These are phyloP conservation scores for Mycena crocata DNA, from an alignment of 768 basidiomycete genomes.

Conservation along the genomic window DNA sequence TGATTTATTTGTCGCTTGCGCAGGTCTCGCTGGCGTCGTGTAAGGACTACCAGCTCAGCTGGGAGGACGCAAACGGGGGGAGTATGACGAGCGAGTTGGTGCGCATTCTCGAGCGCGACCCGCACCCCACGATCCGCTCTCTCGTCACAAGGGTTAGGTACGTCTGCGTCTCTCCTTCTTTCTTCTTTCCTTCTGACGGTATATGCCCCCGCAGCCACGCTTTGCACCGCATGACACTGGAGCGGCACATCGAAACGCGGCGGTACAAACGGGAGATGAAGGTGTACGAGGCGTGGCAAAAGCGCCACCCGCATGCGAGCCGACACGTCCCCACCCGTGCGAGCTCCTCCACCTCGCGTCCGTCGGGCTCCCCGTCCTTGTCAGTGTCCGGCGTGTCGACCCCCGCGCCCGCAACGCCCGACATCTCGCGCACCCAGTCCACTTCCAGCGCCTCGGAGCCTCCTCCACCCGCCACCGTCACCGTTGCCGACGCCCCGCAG, in stretches of 20 bases:
- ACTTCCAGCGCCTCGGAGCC: not conserved
- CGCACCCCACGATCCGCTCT: conserved; percentile 27
- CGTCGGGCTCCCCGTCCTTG: too few relatives aligned
- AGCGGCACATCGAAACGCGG: conserved; percentile 22
- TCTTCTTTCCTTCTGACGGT: not conserved
- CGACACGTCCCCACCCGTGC: not conserved
- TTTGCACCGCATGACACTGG: conserved; percentile 24
- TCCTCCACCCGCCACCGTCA: too few relatives aligned
- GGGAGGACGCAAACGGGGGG: conserved; percentile 26
- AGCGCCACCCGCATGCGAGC: not conserved
- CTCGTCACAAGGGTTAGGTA: conserved; percentile 20
- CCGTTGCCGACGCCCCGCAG: too few relatives aligned
- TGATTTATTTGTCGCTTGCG: not conserved
- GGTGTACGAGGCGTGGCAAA: not conserved
- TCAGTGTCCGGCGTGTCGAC: conserved; percentile 8
- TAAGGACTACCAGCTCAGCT: conserved; percentile 29
- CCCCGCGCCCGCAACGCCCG: not conserved
- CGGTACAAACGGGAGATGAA: conserved; percentile 26
- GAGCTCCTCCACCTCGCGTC: not conserved
- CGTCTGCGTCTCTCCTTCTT: not conserved
- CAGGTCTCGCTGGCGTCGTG: conserved; percentile 32
- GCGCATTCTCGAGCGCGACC: conserved; percentile 26
- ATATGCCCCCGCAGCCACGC: conserved; percentile 12
- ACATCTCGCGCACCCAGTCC: not conserved
- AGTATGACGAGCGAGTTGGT: conserved; percentile 33